phyloP scores from a whole-genome alignment of 345 rosid genomes.

The Citrus trifoliata region DNA sequence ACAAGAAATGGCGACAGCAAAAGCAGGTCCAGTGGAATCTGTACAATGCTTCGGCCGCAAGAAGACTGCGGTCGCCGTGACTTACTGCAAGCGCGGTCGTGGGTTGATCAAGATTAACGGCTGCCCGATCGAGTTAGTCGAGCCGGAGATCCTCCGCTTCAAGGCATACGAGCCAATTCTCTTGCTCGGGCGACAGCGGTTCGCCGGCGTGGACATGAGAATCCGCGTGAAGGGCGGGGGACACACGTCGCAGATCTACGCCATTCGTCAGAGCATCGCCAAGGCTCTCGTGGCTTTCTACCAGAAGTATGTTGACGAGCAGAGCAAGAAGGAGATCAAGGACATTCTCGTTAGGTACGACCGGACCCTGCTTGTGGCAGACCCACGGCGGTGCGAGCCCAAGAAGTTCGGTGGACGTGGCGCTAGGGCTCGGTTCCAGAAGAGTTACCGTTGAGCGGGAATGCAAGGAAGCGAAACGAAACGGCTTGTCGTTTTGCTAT shows the following conservation, averaged over 20 bases:
- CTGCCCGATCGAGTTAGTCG: slow-evolving; percentile 66
- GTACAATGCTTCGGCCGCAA: slow-evolving; percentile 85
- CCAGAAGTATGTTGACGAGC: slow-evolving; percentile 90
- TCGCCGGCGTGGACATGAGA: slow-evolving; percentile 71
- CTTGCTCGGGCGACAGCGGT: slow-evolving; percentile 75
- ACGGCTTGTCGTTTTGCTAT: neutral
- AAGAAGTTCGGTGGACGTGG: slow-evolving; percentile 98
- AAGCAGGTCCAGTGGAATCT: slow-evolving; percentile 27
- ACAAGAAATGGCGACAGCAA: slow-evolving; percentile 12
- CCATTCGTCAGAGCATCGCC: slow-evolving; percentile 87
- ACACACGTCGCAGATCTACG: slow-evolving; percentile 80
- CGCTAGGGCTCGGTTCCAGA: slow-evolving; percentile 93
- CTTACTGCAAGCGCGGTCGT: slow-evolving; percentile 73
- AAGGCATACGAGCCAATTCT: slow-evolving; percentile 75
- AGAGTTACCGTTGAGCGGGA: slow-evolving; percentile 73
- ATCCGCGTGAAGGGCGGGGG: slow-evolving; percentile 73
- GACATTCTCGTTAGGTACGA: slow-evolving; percentile 78
- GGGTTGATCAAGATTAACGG: slow-evolving; percentile 84
- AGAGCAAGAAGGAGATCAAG: slow-evolving; percentile 86
- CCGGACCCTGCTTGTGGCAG: slow-evolving; percentile 85
- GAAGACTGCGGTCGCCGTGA: slow-evolving; percentile 84
- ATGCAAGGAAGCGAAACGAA: neutral
- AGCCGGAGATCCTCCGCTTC: slow-evolving; percentile 81
- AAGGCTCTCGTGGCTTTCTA: slow-evolving; percentile 81
- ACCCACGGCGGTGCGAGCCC: slow-evolving; percentile 93